Evolutionary conservation across 163 green algal species (phyloP).

Genomic region (Scenedesmus sp.): DNA sequence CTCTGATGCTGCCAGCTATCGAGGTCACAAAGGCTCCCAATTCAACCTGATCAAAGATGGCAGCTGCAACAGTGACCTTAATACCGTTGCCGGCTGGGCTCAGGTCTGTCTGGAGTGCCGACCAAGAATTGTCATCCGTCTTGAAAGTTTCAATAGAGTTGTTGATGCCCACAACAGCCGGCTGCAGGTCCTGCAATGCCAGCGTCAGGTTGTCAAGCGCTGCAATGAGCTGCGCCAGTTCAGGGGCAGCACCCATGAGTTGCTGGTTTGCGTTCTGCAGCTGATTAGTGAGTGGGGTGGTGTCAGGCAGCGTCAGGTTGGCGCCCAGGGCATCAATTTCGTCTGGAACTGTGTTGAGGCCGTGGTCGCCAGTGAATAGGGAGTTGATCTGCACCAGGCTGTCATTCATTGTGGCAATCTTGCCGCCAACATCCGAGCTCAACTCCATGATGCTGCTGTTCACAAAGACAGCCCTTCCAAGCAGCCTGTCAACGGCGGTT

Average conservation of each 20-base stretch:
- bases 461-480: background rate
- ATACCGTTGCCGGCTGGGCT: background rate
- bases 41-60: background rate
- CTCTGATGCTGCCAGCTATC: background rate
- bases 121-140: background rate
- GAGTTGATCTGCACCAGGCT: background rate
- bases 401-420: background rate
- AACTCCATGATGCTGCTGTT: constrained; percentile 22
- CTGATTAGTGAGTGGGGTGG: background rate
- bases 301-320: background rate
- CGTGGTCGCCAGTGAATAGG: constrained; percentile 11
- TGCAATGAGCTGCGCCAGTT: background rate
- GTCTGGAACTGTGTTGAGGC: background rate
- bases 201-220: background rate
- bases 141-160: background rate
- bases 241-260: background rate
- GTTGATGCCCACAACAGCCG: background rate
- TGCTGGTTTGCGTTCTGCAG: background rate
- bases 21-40: background rate
- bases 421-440: background rate
- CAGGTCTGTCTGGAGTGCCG: background rate
- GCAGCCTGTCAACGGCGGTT: background rate
- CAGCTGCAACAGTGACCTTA: background rate
- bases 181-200: background rate
- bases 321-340: background rate